Base-by-base conservation (phyloP, 2,329 filamentous ascomycete species). In the Fusarium sp. region DNA sequence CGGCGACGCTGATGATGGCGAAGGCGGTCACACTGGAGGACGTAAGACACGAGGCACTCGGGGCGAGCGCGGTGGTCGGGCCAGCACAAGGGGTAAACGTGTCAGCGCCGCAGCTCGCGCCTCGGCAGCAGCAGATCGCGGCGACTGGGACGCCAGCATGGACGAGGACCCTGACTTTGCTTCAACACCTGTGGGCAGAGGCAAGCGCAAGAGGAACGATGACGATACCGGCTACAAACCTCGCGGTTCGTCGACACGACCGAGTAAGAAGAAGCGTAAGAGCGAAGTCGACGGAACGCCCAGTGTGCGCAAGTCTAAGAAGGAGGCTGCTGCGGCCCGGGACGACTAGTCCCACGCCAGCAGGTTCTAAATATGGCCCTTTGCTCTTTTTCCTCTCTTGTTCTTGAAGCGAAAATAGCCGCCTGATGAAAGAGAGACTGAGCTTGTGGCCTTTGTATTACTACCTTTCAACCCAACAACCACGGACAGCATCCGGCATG, bases 151-250 rank as follows among this genome's bases (percentile, higher is more conserved):
- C 41, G 81, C 71, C 22, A 82, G 80, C 45, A 84, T 84, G 83
- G 85, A 87, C 41, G 85, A 85, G 37, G 80, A 84, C 45, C 69
- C 69, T 11, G 82, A 83, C 7, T 71, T 78, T 33, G 72, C 78
- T 29, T 80, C 81, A 64, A 86, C 78, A 45, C 81, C 79, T 7
- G 80, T 81, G 9, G 77, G 73, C 41, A 76, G 82, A 14, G 78
- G 82, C 43, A 88, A 88, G 81, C 85, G 87, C 68, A 91, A 91
- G 85, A 84, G 89, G 31, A 89, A 90, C 37, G 90, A 91, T 45
- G 90, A 91, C 9, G 90, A 92, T 71, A 81, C 83, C 0, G 89
- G 89, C 5, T 92, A 92, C 78, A 85, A 89, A 67, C 89, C 90
- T 4, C 90, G 90, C 73, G 87, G 87, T 4, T 89, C 89, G 3